These are phyloP conservation scores for Lathyrus aphaca DNA, from an alignment of 306 rosid species.

Conservation along the genomic window DNA sequence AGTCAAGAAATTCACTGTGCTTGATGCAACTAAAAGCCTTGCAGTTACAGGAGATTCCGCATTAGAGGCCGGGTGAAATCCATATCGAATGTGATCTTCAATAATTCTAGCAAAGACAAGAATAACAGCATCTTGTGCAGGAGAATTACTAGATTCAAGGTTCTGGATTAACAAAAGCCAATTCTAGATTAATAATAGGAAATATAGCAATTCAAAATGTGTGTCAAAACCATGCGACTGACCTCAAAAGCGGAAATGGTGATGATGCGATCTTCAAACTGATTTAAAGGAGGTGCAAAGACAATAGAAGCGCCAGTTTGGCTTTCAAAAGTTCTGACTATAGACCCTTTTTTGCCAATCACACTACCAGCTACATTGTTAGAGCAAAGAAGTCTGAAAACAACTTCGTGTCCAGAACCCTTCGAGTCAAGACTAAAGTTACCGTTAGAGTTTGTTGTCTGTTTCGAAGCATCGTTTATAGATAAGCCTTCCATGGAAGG, in stretches of 20 bases:
- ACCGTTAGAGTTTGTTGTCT: constrained; percentile 29
- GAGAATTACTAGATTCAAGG: constrained; percentile 53
- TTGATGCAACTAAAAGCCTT: constrained; percentile 55
- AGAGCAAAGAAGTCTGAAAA: constrained; percentile 63
- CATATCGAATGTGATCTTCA: constrained; percentile 57
- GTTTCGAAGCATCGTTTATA: constrained; percentile 29
- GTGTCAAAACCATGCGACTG: constrained; percentile 36
- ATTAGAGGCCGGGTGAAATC: constrained; percentile 41
- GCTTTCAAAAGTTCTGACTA: constrained; percentile 56
- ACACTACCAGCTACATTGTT: constrained; percentile 62
- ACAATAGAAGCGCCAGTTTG: constrained; percentile 66
- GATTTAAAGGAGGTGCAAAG: constrained; percentile 55
- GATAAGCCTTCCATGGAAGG: constrained; percentile 46
- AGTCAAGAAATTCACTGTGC: constrained; percentile 41
- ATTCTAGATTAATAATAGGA: constrained; percentile 38
- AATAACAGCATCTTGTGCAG: constrained; percentile 67
- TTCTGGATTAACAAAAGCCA: constrained; percentile 46
- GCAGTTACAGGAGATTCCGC: constrained; percentile 50
- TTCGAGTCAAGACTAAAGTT: constrained; percentile 36
- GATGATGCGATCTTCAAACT: constrained; percentile 57
- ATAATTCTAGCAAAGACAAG: constrained; percentile 61
- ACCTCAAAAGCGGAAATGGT: constrained; percentile 75
- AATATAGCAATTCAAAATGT: constrained; percentile 12
- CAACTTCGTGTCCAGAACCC: constrained; percentile 45
- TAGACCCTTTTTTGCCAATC: constrained; percentile 62